These are phyloP conservation scores for Allomyces macrogynus DNA, from an alignment of 192 early-diverging fungal species.

Conservation along the genomic window DNA sequence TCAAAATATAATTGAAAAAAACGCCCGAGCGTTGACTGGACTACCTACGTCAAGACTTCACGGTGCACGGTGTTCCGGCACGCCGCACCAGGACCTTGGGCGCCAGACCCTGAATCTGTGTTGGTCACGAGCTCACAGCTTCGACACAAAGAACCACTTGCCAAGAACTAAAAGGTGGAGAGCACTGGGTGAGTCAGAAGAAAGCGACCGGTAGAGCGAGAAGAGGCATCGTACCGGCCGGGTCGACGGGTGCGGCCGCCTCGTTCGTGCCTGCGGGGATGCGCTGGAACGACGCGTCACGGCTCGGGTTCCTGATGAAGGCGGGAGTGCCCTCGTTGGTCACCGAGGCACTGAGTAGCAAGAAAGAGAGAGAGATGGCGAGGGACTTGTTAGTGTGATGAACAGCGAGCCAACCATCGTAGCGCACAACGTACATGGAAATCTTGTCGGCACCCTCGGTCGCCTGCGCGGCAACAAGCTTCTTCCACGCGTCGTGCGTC, in stretches of 20 bases:
- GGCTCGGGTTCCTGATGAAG: constrained; percentile 24
- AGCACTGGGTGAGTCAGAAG: not conserved
- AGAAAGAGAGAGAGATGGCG: too few species aligned
- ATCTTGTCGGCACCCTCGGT: constrained; percentile 38
- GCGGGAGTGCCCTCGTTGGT: constrained; percentile 51
- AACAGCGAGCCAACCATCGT: not conserved
- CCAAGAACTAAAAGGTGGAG: constrained; percentile 36
- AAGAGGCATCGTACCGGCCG: constrained; percentile 1
- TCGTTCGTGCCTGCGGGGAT: constrained; percentile 24
- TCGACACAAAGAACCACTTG: constrained; percentile 97
- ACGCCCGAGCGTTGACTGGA: too few species aligned
- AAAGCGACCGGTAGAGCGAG: constrained; percentile 41
- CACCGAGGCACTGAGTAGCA: constrained; percentile 48
- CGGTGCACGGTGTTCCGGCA: too few species aligned
- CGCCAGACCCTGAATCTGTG: too few species aligned
- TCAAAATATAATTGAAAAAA: too few species aligned
- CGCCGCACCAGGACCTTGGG: too few species aligned
- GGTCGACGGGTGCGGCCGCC: constrained; percentile 1
- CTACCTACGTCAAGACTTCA: too few species aligned
- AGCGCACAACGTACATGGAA: constrained; percentile 22
- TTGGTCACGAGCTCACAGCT: not conserved
- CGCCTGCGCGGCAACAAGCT: constrained; percentile 43
- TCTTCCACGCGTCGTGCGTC: constrained; percentile 84
- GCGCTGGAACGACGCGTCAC: constrained; percentile 30
- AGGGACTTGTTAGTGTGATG: too few species aligned